Evolutionary conservation across 192 early-diverging fungal species (phyloP).

Genomic region (Backusella psychrophila): DNA sequence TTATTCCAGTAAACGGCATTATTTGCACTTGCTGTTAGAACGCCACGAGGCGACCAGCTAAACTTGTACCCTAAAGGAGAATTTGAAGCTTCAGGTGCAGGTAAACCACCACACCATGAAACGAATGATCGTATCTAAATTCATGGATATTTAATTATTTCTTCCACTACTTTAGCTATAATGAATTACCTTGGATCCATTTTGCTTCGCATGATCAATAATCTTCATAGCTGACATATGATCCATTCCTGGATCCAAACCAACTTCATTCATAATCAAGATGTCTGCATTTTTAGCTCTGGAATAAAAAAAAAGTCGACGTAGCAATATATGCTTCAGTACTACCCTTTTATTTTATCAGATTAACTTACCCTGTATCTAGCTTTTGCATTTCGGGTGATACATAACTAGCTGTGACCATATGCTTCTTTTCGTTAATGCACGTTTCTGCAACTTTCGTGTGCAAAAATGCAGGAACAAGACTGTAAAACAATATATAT

Average conservation of each 20-base stretch:
- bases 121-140: constrained; percentile 70
- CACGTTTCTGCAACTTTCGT: constrained; percentile 72
- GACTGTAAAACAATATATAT: constrained; percentile 39
- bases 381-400: constrained; percentile 85
- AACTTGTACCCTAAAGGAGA: constrained; percentile 97
- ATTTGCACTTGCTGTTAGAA: constrained; percentile 87
- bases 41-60: constrained; percentile 91
- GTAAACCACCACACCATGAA: constrained; percentile 95
- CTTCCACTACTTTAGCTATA: not conserved
- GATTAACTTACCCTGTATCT: constrained; percentile 54
- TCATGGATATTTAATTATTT: constrained; percentile 3
- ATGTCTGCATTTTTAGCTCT: constrained; percentile 79
- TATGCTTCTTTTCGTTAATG: constrained; percentile 82
- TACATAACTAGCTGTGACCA: constrained; percentile 96
- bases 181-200: constrained; percentile 9
- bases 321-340: not conserved
- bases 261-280: constrained; percentile 95
- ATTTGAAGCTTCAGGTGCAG: constrained; percentile 87
- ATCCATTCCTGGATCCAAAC: constrained; percentile 97
- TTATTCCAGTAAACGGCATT: constrained; percentile 78
- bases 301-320: not conserved
- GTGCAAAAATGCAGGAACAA: constrained; percentile 88
- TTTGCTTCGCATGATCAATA: constrained; percentile 57
- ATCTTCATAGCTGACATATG: constrained; percentile 96
- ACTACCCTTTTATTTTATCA: not conserved